Conservation (phyloP, 345 rosid genomes). For the Trapa bicornis region DNA sequence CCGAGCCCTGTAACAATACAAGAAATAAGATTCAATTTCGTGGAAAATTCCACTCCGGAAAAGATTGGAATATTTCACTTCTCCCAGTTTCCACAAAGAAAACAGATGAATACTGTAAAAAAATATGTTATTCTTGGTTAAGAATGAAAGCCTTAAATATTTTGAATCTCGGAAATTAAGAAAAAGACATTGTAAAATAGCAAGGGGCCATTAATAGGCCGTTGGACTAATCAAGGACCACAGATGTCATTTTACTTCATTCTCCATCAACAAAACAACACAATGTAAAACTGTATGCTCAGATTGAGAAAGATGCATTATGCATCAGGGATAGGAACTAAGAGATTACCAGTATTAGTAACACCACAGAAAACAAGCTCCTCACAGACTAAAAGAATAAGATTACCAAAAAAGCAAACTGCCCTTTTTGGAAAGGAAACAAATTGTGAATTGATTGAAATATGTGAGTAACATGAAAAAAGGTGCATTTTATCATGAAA, state of each 20-base stretch:
- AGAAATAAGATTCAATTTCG: background rate
- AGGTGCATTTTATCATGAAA: background rate
- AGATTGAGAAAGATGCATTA: no score
- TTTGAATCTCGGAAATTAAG: background rate
- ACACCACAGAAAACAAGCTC: background rate
- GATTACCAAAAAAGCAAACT: background rate
- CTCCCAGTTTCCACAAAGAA: background rate
- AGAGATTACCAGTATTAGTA: no score
- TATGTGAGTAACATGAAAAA: background rate
- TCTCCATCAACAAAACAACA: no score
- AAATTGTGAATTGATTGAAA: no score
- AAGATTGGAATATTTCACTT: background rate
- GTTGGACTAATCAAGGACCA: no score
- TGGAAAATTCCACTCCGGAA: background rate
- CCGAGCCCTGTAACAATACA: slow-evolving; percentile 41
- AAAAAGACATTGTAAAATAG: background rate
- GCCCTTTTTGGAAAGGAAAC: no score
- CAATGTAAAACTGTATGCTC: no score
- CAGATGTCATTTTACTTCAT: no score
- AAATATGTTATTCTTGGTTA: background rate
- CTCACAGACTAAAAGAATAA: background rate
- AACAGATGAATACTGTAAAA: background rate
- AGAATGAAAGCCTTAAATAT: background rate
- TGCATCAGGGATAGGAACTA: no score
- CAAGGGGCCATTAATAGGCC: no score